Conservation (phyloP, 768 basidiomycete species). For the Tulasnella sp. region DNA sequence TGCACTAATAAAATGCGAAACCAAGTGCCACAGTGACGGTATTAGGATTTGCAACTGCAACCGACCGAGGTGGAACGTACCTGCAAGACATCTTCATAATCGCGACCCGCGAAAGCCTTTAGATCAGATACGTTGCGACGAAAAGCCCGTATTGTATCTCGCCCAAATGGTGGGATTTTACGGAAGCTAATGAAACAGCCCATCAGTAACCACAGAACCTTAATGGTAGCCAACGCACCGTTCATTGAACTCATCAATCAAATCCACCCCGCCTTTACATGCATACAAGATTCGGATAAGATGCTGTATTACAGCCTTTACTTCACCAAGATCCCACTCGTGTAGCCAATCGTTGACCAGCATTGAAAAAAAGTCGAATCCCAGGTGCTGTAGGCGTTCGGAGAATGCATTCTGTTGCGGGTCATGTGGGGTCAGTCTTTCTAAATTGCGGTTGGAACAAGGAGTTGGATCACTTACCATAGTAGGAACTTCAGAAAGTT, state of each 20-base stretch:
- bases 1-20: no score
- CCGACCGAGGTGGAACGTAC: no score
- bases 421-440: no score
- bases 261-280: background rate
- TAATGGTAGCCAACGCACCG: no score
- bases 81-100: no score
- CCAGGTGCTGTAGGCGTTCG: slow-evolving; percentile 28
- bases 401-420: slow-evolving; percentile 38
- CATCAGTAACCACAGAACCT: background rate
- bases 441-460: no score
- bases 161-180: background rate
- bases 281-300: slow-evolving; percentile 32
- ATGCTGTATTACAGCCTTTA: slow-evolving; percentile 40
- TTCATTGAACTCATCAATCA: background rate
- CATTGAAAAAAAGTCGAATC: slow-evolving; percentile 34
- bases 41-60: no score
- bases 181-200: background rate
- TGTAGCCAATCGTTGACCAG: slow-evolving; percentile 41
- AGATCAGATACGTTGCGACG: slow-evolving; percentile 12
- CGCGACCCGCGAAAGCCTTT: background rate
- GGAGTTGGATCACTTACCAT: slow-evolving; percentile 14
- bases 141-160: slow-evolving; percentile 16
- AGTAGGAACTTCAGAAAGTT: slow-evolving; percentile 1
- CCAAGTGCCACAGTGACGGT: no score
- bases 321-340: slow-evolving; percentile 43